Percentiles rank a stretch among this genome's conserved stretches.
phyloP scores from a whole-genome alignment of 83 land plant species.

The Diphasiastrum complanatum region DNA sequence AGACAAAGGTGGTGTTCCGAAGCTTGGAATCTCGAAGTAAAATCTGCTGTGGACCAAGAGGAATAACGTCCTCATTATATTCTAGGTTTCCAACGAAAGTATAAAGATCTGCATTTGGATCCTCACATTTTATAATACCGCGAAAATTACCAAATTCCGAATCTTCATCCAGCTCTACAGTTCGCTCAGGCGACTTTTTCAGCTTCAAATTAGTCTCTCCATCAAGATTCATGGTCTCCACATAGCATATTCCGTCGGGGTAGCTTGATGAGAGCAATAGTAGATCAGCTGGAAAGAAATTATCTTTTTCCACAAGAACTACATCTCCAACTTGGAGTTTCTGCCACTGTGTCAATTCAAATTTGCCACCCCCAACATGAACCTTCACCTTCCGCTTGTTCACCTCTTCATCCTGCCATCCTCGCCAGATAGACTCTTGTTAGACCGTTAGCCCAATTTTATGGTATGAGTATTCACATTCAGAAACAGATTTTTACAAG shows the following conservation, averaged over 20 bases:
- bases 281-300: slow-evolving; percentile 76
- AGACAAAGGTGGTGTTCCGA: slow-evolving; percentile 23
- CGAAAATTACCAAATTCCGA: slow-evolving; percentile 25
- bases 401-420: slow-evolving; percentile 66
- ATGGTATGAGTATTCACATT: too few relatives aligned
- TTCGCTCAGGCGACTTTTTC: slow-evolving; percentile 56
- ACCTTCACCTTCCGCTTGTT: slow-evolving; percentile 56
- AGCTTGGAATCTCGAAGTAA: slow-evolving; percentile 39
- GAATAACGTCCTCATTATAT: slow-evolving; percentile 41
- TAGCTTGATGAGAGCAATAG: slow-evolving; percentile 64
- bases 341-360: slow-evolving; percentile 52
- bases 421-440: too few relatives aligned
- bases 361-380: slow-evolving; percentile 50
- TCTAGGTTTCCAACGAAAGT: slow-evolving; percentile 81
- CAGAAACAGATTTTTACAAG: too few relatives aligned
- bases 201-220: slow-evolving; percentile 81
- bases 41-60: slow-evolving; percentile 66
- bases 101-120: slow-evolving; percentile 73
- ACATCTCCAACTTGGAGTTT: slow-evolving; percentile 66
- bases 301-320: slow-evolving; percentile 67
- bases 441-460: too few relatives aligned
- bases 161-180: slow-evolving; percentile 50
- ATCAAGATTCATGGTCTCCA: slow-evolving; percentile 45
- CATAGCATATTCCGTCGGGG: slow-evolving; percentile 75
- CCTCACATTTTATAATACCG: slow-evolving; percentile 52